phyloP scores from a whole-genome alignment of 2,329 filamentous ascomycete species.

The Colletotrichum sp. region DNA sequence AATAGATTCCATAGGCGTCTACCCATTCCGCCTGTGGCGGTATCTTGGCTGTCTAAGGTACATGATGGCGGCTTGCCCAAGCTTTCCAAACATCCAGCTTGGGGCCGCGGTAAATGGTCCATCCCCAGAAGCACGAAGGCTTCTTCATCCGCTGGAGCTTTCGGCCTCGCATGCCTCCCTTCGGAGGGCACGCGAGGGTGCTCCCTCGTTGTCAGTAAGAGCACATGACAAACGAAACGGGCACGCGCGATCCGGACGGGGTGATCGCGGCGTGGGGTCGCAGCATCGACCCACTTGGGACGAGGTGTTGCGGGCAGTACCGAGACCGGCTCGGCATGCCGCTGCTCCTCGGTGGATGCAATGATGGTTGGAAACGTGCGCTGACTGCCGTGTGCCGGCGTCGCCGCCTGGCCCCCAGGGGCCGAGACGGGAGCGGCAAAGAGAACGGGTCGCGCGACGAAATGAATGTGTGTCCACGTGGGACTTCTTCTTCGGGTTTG shows the following conservation, averaged over 20 bases:
- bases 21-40: slow-evolving; percentile 33
- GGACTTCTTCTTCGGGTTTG: slow-evolving; percentile 20
- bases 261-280: slow-evolving; percentile 46
- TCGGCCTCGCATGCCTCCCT: slow-evolving; percentile 8
- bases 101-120: slow-evolving; percentile 24
- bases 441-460: slow-evolving; percentile 14
- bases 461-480: slow-evolving; percentile 37
- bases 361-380: slow-evolving; percentile 14
- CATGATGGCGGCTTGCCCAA: slow-evolving; percentile 35
- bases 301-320: slow-evolving; percentile 14
- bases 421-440: not conserved
- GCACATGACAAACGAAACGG: slow-evolving; percentile 22
- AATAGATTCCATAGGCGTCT: slow-evolving; percentile 62
- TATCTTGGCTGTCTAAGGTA: slow-evolving; percentile 23
- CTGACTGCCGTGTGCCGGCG: not conserved
- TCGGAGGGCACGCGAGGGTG: slow-evolving; percentile 1
- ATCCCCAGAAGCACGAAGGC: slow-evolving; percentile 3
- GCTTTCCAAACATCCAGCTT: slow-evolving; percentile 30
- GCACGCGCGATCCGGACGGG: slow-evolving; percentile 7
- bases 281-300: slow-evolving; percentile 58
- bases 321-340: slow-evolving; percentile 52
- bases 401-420: not conserved
- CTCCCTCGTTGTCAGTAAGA: slow-evolving; percentile 18
- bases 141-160: slow-evolving; percentile 20
- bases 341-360: slow-evolving; percentile 22